Evolutionary conservation across 305 asterid genomes (phyloP).

Genomic region (Nicotiana rustica): DNA sequence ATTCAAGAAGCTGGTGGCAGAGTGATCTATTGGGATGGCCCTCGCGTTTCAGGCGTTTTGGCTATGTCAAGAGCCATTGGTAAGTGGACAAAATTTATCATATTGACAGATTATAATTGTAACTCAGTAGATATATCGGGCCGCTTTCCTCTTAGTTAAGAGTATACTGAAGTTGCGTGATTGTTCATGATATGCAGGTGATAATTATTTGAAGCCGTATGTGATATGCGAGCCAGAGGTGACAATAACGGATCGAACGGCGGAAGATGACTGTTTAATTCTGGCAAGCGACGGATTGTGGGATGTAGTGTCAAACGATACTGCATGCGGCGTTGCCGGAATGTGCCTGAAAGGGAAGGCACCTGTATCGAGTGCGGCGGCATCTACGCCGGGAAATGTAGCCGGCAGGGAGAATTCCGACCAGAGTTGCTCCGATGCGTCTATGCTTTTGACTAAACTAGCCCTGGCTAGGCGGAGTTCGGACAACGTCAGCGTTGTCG

Average conservation of each 20-base stretch:
- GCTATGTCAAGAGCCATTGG: conserved; percentile 78
- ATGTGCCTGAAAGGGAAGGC: conserved; percentile 56
- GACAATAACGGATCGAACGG: conserved; percentile 52
- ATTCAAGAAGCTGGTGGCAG: conserved; percentile 68
- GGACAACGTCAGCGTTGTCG: conserved; percentile 66
- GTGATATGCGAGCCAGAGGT: conserved; percentile 66
- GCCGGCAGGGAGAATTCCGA: conserved; percentile 33
- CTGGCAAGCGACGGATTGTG: conserved; percentile 65
- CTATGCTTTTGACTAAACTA: conserved; percentile 60
- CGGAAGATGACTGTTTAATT: conserved; percentile 63
- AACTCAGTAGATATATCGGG: neutral
- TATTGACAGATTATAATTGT: neutral
- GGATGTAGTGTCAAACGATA: conserved; percentile 67
- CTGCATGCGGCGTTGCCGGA: conserved; percentile 59
- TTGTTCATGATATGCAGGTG: conserved; percentile 42
- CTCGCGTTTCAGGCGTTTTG: conserved; percentile 67
- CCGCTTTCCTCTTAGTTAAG: too few relatives aligned
- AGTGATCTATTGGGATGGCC: conserved; percentile 69
- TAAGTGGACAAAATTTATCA: neutral
- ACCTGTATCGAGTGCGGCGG: neutral
- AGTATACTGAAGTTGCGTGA: neutral
- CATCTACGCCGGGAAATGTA: neutral
- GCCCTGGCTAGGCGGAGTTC: conserved; percentile 64
- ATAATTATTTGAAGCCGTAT: conserved; percentile 63
- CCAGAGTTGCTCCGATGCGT: conserved; percentile 56